A percentile compares a stretch with the other conserved stretches of the same genome.
These are phyloP conservation scores for Artemisia argyi DNA, from an alignment of 129 eudicot genomes.

Conservation along the genomic window DNA sequence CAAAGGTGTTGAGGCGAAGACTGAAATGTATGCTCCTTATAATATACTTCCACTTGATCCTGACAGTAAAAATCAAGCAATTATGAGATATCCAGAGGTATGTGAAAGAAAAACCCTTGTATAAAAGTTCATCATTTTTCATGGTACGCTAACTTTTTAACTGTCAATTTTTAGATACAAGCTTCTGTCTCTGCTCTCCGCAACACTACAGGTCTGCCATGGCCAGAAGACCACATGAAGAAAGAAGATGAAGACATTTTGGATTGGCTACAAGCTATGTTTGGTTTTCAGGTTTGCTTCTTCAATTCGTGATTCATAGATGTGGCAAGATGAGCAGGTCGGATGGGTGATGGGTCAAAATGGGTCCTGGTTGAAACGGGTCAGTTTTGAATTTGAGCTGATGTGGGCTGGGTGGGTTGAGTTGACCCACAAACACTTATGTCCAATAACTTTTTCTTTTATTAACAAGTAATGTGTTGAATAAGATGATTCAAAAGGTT, in stretches of 20 bases:
- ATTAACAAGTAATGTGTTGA: background rate
- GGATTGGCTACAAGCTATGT: conserved; percentile 89
- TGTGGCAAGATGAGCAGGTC: background rate
- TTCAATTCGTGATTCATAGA: conserved; percentile 11
- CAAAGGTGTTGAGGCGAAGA: conserved; percentile 59
- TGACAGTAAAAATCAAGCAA: conserved; percentile 83
- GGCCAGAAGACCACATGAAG: conserved; percentile 76
- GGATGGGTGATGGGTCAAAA: conserved; percentile 10
- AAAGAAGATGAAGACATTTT: conserved; percentile 84
- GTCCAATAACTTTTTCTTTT: background rate
- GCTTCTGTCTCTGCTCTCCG: conserved; percentile 89
- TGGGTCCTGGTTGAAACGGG: background rate
- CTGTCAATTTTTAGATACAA: conserved; percentile 58
- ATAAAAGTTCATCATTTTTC: background rate
- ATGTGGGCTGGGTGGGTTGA: background rate
- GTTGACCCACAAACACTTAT: conserved; percentile 1
- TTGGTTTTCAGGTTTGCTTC: conserved; percentile 85
- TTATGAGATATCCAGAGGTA: conserved; percentile 91
- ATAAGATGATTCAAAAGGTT: background rate
- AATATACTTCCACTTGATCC: conserved; percentile 95
- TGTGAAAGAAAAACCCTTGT: conserved; percentile 7
- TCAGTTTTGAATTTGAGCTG: too few relatives aligned
- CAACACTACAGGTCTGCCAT: conserved; percentile 86
- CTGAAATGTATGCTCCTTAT: conserved; percentile 80
- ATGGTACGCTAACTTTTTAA: conserved; percentile 8